Evolutionary conservation across 179 eudicot species (phyloP).

Genomic region (Camellia oleifera): DNA sequence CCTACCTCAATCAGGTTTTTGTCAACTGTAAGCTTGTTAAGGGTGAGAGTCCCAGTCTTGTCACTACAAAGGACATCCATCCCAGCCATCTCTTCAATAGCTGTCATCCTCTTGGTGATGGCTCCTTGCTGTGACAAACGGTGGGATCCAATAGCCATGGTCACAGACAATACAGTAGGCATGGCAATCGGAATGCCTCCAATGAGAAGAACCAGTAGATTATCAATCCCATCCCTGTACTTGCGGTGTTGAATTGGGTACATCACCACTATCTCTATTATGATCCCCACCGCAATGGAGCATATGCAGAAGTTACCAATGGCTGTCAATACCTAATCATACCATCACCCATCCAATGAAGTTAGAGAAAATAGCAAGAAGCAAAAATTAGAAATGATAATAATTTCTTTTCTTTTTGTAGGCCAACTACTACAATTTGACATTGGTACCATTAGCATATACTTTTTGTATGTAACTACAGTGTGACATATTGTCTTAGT

Average conservation of each 20-base stretch:
- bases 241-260: constrained; percentile 72
- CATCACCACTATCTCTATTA: constrained; percentile 68
- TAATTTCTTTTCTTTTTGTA: neutral
- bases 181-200: constrained; percentile 94
- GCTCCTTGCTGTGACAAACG: constrained; percentile 83
- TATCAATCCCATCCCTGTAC: constrained; percentile 82
- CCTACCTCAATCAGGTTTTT: constrained; percentile 64
- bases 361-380: neutral
- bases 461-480: neutral
- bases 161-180: constrained; percentile 90
- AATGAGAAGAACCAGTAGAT: constrained; percentile 76
- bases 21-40: constrained; percentile 80
- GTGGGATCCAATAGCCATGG: constrained; percentile 95
- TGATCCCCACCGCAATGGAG: constrained; percentile 64
- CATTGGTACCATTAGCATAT: neutral
- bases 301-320: constrained; percentile 87
- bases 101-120: constrained; percentile 93
- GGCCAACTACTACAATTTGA: no score
- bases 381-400: neutral
- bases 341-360: constrained; percentile 11
- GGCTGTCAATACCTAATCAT: constrained; percentile 65
- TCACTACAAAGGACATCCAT: constrained; percentile 95
- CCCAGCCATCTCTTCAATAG: constrained; percentile 93
- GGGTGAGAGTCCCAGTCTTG: constrained; percentile 87
- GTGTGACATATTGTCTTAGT: neutral